Conservation (phyloP, 169 alveolate species). For the Plasmodium blacklocki region DNA sequence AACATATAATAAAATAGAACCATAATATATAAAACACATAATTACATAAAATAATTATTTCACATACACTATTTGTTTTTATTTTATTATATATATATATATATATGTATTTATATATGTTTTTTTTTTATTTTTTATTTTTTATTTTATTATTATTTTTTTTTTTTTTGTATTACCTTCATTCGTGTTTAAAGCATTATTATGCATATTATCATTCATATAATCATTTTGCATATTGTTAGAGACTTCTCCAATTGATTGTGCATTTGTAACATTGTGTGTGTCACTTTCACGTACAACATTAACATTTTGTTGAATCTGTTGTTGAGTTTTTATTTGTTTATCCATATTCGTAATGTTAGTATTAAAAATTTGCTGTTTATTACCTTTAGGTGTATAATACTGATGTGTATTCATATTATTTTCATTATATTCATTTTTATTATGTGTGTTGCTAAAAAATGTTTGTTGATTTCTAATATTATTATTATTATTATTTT, state of each 20-base stretch:
- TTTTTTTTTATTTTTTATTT: neutral
- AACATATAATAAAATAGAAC: neutral
- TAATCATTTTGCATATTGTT: neutral
- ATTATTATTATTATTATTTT: conserved; percentile 1
- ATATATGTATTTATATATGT: neutral
- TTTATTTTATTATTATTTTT: neutral
- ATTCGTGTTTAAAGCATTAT: neutral
- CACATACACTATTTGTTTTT: neutral
- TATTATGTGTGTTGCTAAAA: neutral
- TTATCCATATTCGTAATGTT: neutral
- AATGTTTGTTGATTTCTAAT: conserved; percentile 11
- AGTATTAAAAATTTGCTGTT: neutral
- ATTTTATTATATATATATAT: neutral
- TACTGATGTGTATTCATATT: neutral
- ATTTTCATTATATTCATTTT: neutral
- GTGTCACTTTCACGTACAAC: neutral
- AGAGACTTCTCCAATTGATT: neutral
- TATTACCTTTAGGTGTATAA: neutral
- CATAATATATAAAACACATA: neutral
- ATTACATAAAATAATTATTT: neutral
- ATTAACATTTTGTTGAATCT: neutral
- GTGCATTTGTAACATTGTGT: neutral
- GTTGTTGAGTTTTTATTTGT: neutral
- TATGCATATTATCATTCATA: neutral
- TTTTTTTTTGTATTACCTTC: neutral